Evolutionary conservation across 1,284 basidiomycete species (phyloP), one percentile per base, ranked within the genome.

Genomic region (Apiotrichum domesticum): DNA sequence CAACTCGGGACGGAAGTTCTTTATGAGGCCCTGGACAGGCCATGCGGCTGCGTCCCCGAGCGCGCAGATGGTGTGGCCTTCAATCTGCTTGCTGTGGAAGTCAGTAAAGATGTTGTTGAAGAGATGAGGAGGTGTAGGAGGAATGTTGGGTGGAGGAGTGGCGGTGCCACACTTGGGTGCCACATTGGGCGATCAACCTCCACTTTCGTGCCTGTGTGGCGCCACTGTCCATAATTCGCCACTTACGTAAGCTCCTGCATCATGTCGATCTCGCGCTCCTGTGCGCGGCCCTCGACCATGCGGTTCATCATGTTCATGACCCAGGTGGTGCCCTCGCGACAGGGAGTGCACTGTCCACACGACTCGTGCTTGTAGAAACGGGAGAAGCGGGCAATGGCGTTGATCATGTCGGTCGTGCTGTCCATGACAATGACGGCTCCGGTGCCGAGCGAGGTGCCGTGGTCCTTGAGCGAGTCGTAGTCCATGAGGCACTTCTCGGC

Each of bases 391-490:
- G 95, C 88, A 66, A 98, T 98, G 59, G 91, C 94, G 49, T 83
- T 80, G 64, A 96, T 85, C 56, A 98, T 87, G 73, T 98, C 95
- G 41, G 95, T 97, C 66, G 86, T 87, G 81, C 97, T 92, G 82
- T 98, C 87, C 94, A 98, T 98, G 66, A 98, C 95, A 66, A 98
- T 98, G 63, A 98, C 93, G 15, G 95, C 95, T 59, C 95, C 95
- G 0, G 95, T 98, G 35, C 95, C 95, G 62, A 98, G 85, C 76
- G 93, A 91, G 15, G 90, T 89, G 70, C 92, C 88, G 14, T 90
- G 86, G 73, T 98, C 95, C 77, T 95, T 95, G 58, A 98, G 82
- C 6, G 94, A 97, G 79, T 98, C 95, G 75, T 89, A 98, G 80
- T 98, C 95, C 95, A 98, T 98, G 87, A 95, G 79, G 45, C 91